Base-by-base conservation (phyloP, 768 basidiomycete genomes). In the Russula abietina region DNA sequence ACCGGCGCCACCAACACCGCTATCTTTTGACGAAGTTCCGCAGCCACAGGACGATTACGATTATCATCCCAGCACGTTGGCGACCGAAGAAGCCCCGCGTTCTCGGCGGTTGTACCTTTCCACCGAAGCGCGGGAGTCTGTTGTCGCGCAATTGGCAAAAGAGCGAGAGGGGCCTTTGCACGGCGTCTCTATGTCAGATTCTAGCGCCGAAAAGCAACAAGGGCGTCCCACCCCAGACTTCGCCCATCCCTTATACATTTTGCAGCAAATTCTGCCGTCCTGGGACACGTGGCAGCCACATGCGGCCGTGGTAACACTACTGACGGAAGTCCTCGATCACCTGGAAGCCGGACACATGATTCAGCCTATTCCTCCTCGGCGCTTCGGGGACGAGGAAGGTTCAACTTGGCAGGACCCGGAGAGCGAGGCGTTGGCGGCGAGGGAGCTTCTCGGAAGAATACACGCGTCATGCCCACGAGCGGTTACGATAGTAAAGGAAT, bases 251-350 rank as follows among this genome's bases (percentile, higher is more conserved):
- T 74, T 91, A 39, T 78, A 81, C 64, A 72, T 86, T 41, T 76
- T 91, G 4, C 82, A 85, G 66, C 80, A 83, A 62, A 79, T 87
- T 57, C 79, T 84, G 5, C 86, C 88, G 12, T 72, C 77, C 26
- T 88, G 85, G 83, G 80, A 83, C 52, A 70, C 75, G 50, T 91
- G 88, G 90, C 77, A 76, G 49, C 83, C 86, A n/a, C 87, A 88
- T 68, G 70, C 65, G 30, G 74, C 75, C 51, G 77, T 83, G 6
- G 70, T 87, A 58, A 71, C 73, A 2, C 68, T 82, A 10, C 71
- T 91, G 52, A 71, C 79, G 30, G 69, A 74, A 5, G 81, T 80
- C 2, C 66, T 85, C 12, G 68, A 72, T 17, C 78, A 78, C 52
- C 76, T 91, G 28, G 73, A 76, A 63, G 71, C 76, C 12, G 89